Evolutionary conservation across 768 basidiomycete genomes (phyloP).

Genomic region (Tricholoma terreum): DNA sequence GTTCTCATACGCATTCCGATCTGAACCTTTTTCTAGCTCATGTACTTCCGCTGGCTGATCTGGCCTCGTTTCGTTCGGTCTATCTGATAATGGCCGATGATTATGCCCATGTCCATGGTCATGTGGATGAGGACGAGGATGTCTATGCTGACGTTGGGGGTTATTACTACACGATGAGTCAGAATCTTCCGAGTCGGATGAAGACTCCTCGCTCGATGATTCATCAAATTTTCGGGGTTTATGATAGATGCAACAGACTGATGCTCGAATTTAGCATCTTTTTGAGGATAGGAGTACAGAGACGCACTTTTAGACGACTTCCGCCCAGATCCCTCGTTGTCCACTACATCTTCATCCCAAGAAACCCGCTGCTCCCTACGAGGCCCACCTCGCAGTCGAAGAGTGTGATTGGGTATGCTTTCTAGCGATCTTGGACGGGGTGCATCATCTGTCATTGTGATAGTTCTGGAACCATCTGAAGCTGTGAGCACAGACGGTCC

Average conservation of each 20-base stretch:
- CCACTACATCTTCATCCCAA: constrained; percentile 84
- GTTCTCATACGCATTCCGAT: constrained; percentile 52
- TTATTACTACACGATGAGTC: constrained; percentile 32
- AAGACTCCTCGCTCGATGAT: constrained; percentile 65
- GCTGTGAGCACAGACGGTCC: constrained; percentile 40
- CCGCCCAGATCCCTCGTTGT: constrained; percentile 86
- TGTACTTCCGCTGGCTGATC: constrained; percentile 17
- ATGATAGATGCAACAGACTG: constrained; percentile 96
- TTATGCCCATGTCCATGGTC: constrained; percentile 9
- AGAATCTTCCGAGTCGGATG: constrained; percentile 47
- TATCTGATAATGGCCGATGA: constrained; percentile 1
- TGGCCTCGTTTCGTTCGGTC: constrained; percentile 10
- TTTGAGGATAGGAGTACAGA: neutral
- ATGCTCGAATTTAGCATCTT: neutral
- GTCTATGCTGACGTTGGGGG: constrained; percentile 11
- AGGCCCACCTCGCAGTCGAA: constrained; percentile 58
- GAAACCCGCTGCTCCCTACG: constrained; percentile 57
- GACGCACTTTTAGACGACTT: constrained; percentile 92
- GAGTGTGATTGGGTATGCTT: constrained; percentile 24
- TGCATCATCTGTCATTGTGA: constrained; percentile 40
- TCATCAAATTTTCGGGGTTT: constrained; percentile 79
- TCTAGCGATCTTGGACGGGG: constrained; percentile 19
- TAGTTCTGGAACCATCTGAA: constrained; percentile 52
- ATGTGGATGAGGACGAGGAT: constrained; percentile 7
- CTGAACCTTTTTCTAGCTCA: constrained; percentile 24